A percentile compares a stretch with the other conserved stretches of the same genome.
Evolutionary conservation across 2,329 filamentous ascomycete genomes (phyloP).

Genomic region (Exophiala phaeomuriformis): DNA sequence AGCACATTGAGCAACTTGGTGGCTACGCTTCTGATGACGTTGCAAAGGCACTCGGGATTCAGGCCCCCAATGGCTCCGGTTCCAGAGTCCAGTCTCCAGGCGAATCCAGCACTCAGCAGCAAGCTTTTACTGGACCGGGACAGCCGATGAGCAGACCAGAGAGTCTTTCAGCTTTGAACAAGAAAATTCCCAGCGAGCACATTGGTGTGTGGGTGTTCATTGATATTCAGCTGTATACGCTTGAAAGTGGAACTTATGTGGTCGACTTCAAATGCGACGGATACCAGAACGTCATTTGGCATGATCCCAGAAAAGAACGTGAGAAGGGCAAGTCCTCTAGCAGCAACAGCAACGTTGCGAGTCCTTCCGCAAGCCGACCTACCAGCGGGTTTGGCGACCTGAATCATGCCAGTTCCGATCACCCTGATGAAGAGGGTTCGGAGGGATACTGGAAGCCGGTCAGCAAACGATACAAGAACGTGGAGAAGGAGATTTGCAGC

Average conservation of each 20-base stretch:
- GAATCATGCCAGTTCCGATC: slow-evolving; percentile 18
- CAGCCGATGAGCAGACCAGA: slow-evolving; percentile 21
- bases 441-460: slow-evolving; percentile 45
- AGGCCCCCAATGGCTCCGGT: slow-evolving; percentile 8
- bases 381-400: slow-evolving; percentile 37
- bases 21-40: slow-evolving; percentile 25
- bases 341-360: slow-evolving; percentile 38
- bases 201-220: slow-evolving; percentile 80
- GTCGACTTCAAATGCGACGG: slow-evolving; percentile 98
- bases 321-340: slow-evolving; percentile 16
- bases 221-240: slow-evolving; percentile 91
- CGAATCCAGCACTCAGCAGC: slow-evolving; percentile 15
- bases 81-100: slow-evolving; percentile 16
- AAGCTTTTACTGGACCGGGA: slow-evolving; percentile 28
- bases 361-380: slow-evolving; percentile 38
- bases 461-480: slow-evolving; percentile 49
- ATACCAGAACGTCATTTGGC: slow-evolving; percentile 73
- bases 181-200: slow-evolving; percentile 24
- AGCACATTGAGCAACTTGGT: slow-evolving; percentile 27
- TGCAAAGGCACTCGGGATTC: slow-evolving; percentile 23
- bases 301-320: slow-evolving; percentile 34
- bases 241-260: slow-evolving; percentile 86
- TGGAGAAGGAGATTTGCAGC: slow-evolving; percentile 91
- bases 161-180: slow-evolving; percentile 20
- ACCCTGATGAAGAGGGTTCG: slow-evolving; percentile 31